A percentile compares a stretch with the other conserved stretches of the same genome.
phyloP scores from a whole-genome alignment of 495 filamentous ascomycete species.

The Penicillium maclennaniae region DNA sequence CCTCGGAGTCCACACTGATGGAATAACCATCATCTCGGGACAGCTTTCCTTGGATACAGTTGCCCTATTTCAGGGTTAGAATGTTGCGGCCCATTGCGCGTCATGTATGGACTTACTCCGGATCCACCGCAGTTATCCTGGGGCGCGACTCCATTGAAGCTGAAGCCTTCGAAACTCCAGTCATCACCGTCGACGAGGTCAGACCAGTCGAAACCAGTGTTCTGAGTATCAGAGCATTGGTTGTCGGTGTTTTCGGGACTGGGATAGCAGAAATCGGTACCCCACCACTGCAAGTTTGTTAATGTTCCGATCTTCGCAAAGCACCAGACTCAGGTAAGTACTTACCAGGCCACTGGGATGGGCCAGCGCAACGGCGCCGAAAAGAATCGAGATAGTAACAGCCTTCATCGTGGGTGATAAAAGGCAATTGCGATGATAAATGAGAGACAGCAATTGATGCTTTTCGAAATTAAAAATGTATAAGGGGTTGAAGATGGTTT shows the following conservation, averaged over 20 bases:
- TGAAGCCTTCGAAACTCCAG: constrained; percentile 60
- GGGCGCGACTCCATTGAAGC: constrained; percentile 68
- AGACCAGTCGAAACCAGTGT: constrained; percentile 67
- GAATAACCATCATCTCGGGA: neutral
- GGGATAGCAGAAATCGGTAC: constrained; percentile 55
- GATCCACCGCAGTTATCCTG: constrained; percentile 45
- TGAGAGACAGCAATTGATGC: neutral
- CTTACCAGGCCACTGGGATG: constrained; percentile 33
- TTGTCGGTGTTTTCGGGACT: constrained; percentile 78
- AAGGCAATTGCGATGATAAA: neutral
- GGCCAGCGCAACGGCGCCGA: constrained; percentile 23
- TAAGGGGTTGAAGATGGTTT: neutral
- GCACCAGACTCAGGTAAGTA: no score
- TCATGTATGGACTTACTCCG: constrained; percentile 28
- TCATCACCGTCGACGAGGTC: constrained; percentile 59
- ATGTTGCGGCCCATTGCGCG: neutral
- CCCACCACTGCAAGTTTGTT: constrained; percentile 44
- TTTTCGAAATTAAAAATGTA: neutral
- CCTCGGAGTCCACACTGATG: constrained; percentile 11
- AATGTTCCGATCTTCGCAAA: no score
- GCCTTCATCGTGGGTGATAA: constrained; percentile 22
- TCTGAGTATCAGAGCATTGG: constrained; percentile 62
- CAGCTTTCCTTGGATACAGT: neutral
- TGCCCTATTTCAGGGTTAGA: constrained; percentile 24
- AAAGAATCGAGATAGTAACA: constrained; percentile 24